phyloP scores from a whole-genome alignment of 2,329 filamentous ascomycete species.

The Corinectria fuckeliana region DNA sequence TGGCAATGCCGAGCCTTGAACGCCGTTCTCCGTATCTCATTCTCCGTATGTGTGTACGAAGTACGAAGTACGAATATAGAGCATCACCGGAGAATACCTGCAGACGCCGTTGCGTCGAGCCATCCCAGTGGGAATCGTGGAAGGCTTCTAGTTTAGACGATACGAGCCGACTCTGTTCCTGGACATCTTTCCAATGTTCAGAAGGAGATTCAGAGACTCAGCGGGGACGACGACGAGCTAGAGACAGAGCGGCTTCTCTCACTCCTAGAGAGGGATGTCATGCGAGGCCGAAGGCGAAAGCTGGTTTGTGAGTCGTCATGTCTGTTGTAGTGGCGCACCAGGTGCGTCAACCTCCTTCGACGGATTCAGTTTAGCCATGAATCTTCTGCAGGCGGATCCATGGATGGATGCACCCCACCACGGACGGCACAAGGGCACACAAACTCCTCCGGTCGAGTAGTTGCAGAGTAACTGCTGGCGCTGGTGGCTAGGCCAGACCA shows the following conservation, averaged over 20 bases:
- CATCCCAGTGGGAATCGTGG: background rate
- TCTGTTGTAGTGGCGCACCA: constrained; percentile 15
- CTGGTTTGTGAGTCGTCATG: constrained; percentile 10
- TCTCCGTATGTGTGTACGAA: background rate
- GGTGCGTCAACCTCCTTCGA: constrained; percentile 17
- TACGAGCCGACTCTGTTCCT: background rate
- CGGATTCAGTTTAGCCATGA: constrained; percentile 31
- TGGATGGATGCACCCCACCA: constrained; percentile 17
- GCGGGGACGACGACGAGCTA: background rate
- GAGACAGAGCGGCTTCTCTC: background rate
- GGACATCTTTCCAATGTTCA: background rate
- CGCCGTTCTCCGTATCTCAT: background rate
- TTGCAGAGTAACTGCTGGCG: no score
- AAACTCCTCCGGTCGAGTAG: constrained; percentile 7
- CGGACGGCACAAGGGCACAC: constrained; percentile 13
- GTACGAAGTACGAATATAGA: no score
- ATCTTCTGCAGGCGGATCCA: constrained; percentile 15
- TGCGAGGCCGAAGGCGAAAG: background rate
- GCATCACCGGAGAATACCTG: background rate
- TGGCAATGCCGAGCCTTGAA: constrained; percentile 8
- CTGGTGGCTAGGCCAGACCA: constrained; percentile 2
- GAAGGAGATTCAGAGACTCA: background rate
- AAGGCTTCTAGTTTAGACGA: background rate
- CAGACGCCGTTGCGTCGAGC: background rate
- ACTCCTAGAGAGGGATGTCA: background rate